Percentiles rank a stretch among this genome's conserved stretches.
These are phyloP conservation scores for Penicillium sp. DNA, from an alignment of 2,329 filamentous ascomycete species.

Conservation along the genomic window DNA sequence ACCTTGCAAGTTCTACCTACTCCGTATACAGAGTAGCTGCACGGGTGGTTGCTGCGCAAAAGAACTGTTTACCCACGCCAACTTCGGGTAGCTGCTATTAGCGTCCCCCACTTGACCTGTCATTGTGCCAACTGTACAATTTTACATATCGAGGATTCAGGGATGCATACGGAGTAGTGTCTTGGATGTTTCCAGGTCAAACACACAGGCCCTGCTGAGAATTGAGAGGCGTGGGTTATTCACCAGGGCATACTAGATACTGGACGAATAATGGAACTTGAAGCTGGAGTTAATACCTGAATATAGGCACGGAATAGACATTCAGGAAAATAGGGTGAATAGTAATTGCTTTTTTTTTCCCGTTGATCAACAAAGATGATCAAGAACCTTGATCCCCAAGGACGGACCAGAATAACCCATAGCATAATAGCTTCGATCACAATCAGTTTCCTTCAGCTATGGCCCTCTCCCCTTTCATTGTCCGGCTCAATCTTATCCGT, in stretches of 20 bases:
- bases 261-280: background rate
- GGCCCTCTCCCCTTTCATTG: background rate
- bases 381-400: background rate
- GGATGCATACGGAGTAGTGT: background rate
- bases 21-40: background rate
- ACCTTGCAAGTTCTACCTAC: background rate
- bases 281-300: background rate
- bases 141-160: background rate
- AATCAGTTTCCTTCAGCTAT: background rate
- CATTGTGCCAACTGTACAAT: background rate
- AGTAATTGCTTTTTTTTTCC: background rate
- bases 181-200: too few species aligned
- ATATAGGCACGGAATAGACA: background rate
- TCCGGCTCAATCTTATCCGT: constrained; percentile 31
- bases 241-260: background rate
- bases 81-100: constrained; percentile 1
- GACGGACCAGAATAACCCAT: background rate
- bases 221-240: background rate
- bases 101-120: background rate
- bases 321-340: background rate
- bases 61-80: background rate
- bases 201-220: background rate
- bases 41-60: background rate
- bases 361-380: background rate
- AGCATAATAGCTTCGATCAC: background rate